These are phyloP conservation scores for Paecilomyces dactylethromorphus DNA, from an alignment of 2,329 filamentous ascomycete species.

Conservation along the genomic window DNA sequence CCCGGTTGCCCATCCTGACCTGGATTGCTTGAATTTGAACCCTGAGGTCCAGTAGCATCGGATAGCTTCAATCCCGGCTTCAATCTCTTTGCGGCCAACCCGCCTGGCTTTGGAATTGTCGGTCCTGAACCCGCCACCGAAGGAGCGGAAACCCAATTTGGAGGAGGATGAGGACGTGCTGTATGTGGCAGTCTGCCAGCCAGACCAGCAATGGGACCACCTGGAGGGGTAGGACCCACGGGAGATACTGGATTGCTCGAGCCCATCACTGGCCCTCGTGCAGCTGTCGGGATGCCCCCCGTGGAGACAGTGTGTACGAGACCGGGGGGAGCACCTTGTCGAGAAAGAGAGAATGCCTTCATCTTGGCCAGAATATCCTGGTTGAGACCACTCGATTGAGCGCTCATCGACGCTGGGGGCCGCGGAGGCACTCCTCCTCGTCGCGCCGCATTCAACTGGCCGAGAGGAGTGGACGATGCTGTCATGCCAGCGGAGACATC, in stretches of 20 bases:
- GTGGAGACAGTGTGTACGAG: slow-evolving; percentile 27
- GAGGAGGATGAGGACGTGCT: slow-evolving; percentile 22
- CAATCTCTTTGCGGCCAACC: slow-evolving; percentile 41
- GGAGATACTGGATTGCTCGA: slow-evolving; percentile 7
- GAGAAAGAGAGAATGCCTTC: slow-evolving; percentile 61
- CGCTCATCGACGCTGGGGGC: slow-evolving; percentile 26
- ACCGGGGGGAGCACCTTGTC: slow-evolving; percentile 50
- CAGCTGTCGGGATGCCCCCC: slow-evolving; percentile 20
- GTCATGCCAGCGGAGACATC: slow-evolving; percentile 51
- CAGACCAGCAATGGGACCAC: slow-evolving; percentile 22
- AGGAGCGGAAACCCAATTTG: slow-evolving; percentile 28
- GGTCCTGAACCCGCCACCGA: slow-evolving; percentile 34
- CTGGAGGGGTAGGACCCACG: slow-evolving; percentile 11
- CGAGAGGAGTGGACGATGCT: slow-evolving; percentile 75
- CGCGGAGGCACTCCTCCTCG: slow-evolving; percentile 30
- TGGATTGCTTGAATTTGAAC: slow-evolving; percentile 35
- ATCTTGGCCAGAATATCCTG: slow-evolving; percentile 63
- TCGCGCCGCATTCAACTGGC: slow-evolving; percentile 64
- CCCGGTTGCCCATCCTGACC: slow-evolving; percentile 11
- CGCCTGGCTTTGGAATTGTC: slow-evolving; percentile 37
- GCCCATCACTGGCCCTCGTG: slow-evolving; percentile 2
- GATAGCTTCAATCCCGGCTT: slow-evolving; percentile 43
- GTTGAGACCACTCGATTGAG: slow-evolving; percentile 46
- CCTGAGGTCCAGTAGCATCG: slow-evolving; percentile 44
- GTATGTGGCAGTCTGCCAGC: slow-evolving; percentile 20